phyloP scores from a whole-genome alignment of 2,329 filamentous ascomycete species.

The Fusarium protoensiforme region DNA sequence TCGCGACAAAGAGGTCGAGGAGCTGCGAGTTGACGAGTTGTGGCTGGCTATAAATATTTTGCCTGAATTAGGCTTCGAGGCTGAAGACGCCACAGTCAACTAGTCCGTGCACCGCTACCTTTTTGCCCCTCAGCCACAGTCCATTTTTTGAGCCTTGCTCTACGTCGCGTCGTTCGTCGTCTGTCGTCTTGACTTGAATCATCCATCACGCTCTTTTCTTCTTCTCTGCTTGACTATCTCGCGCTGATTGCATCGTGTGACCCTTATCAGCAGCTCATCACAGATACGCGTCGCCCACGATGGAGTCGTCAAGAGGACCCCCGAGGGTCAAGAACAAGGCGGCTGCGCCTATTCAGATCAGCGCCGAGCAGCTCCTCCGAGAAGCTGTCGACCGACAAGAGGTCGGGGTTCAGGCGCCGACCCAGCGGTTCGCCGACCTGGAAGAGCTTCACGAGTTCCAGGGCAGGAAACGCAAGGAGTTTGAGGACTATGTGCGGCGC shows the following conservation, averaged over 20 bases:
- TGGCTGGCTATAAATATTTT: conserved; percentile 33
- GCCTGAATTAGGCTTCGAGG: conserved; percentile 40
- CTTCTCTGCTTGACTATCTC: not conserved
- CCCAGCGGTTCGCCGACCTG: conserved; percentile 93
- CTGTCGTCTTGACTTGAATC: not conserved
- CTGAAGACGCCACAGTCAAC: conserved; percentile 38
- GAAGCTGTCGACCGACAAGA: conserved; percentile 98
- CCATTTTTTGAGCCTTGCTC: conserved; percentile 43
- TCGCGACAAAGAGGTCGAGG: conserved; percentile 24
- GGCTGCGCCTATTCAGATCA: conserved; percentile 89
- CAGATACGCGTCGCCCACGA: conserved; percentile 55
- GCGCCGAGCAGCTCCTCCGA: conserved; percentile 94
- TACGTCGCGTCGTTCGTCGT: conserved; percentile 33
- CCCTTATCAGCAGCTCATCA: not conserved
- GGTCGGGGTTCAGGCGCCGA: conserved; percentile 85
- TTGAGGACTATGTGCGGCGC: conserved; percentile 96
- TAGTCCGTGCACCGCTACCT: conserved; percentile 28
- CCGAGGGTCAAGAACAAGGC: conserved; percentile 99
- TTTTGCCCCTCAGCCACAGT: conserved; percentile 22
- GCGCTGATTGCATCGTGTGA: not conserved
- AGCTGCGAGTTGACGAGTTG: conserved; percentile 5
- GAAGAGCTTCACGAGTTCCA: conserved; percentile 99
- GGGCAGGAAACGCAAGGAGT: conserved; percentile 94
- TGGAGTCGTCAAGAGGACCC: conserved; percentile 92
- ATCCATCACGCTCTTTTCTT: conserved; percentile 10